phyloP scores from a whole-genome alignment of 176 grass and related monocot species.

The Aegilops longissima region DNA sequence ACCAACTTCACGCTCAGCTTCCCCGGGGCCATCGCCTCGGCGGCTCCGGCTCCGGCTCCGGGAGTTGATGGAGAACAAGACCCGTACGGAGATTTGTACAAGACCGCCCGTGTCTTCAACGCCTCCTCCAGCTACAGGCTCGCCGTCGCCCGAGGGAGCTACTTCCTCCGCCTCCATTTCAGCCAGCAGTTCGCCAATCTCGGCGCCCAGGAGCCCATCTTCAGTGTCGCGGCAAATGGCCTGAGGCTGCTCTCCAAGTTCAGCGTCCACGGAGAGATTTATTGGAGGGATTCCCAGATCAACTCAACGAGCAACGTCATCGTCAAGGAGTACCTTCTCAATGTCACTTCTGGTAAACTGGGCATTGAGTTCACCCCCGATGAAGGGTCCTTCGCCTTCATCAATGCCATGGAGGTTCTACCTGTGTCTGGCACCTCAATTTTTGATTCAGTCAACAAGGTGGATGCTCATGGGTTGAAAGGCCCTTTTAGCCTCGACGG shows the following conservation, averaged over 20 bases:
- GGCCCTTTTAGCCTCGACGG: conserved; percentile 43
- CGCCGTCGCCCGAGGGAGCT: conserved; percentile 51
- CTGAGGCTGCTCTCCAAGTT: conserved; percentile 72
- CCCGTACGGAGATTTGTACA: conserved; percentile 55
- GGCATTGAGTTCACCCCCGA: conserved; percentile 65
- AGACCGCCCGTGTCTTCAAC: conserved; percentile 68
- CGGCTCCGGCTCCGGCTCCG: conserved; percentile 16
- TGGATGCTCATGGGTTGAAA: conserved; percentile 49
- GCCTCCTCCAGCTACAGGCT: conserved; percentile 57
- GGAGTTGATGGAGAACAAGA: conserved; percentile 20
- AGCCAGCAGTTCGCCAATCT: conserved; percentile 44
- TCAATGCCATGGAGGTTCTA: conserved; percentile 87
- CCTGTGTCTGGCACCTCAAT: conserved; percentile 44
- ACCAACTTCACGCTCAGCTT: conserved; percentile 56
- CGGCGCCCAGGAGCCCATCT: conserved; percentile 49
- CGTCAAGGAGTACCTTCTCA: conserved; percentile 86
- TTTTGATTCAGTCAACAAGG: conserved; percentile 63
- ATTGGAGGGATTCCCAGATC: conserved; percentile 41
- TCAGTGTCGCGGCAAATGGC: conserved; percentile 69
- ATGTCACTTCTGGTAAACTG: conserved; percentile 50
- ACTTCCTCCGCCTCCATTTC: conserved; percentile 92
- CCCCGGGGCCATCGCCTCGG: conserved; percentile 40
- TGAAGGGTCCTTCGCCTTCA: conserved; percentile 54
- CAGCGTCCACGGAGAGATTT: conserved; percentile 62
- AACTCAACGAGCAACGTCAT: conserved; percentile 47